Base-by-base conservation (phyloP, 2,329 filamentous ascomycete genomes). In the Sporothrix pallida region DNA sequence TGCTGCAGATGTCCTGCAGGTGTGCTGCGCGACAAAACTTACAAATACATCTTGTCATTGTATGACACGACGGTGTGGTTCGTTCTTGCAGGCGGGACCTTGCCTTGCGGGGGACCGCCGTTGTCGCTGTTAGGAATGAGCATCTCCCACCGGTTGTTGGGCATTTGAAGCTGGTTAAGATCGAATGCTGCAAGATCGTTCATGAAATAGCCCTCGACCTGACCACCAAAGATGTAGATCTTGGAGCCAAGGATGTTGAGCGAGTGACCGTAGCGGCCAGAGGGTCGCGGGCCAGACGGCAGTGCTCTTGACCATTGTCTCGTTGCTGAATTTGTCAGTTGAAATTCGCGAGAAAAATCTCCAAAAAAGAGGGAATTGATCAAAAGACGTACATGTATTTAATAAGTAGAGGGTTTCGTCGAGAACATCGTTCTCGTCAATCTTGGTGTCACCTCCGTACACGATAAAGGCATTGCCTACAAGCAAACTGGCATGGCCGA, bases 391-490 rank as follows among this genome's bases (percentile, higher is more conserved):
- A 98, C 96, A 98, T 69, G 96, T 99, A 83, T 99, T 99, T 70
- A 99, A 87, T 70, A 99, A 88, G 83, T 99, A 99, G 13, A 99
- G 85, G 0, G 96, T 98, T 83, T 99, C 95, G 79, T 99, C 96
- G 74, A 99, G 85, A 68, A 93, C 87, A 82, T 99, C 96, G 46
- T 90, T 89, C 79, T 98, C 96, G 72, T 98, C 94, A 80, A 97
- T 92, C 83, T 99, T 99, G 70, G 96, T 99, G 82, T 99, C 97
- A 80, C 96, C 96, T 69, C 96, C 97, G 80, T 98, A 99, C 13
- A 99, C 96, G 78, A 99, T 99, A 81, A 98, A 99, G 0, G 96
- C 96, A 82, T 99, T 99, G 74, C 97, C 97, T 72, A 99, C 96
- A 17, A 99, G 87, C 79, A 99, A 86, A 85, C 95, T 97, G 23